Evolutionary conservation across 73 alveolate genomes (phyloP), one percentile per base, ranked within the genome.

Genomic region (Breviolum minutum): DNA sequence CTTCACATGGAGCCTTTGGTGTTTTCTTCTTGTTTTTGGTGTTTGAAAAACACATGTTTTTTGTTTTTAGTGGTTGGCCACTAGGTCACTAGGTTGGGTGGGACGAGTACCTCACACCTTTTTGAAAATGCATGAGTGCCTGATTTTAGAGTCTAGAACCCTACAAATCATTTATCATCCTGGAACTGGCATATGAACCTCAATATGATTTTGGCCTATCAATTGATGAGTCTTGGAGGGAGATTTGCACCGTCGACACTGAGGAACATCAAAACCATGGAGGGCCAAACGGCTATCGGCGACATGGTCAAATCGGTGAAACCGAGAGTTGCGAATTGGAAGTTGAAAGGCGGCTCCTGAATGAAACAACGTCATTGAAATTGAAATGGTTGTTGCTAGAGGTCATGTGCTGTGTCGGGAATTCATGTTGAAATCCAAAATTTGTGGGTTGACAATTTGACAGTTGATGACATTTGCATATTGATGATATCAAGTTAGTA

Each of bases 251-350:
- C 54, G 54, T 40, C 54, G 3, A 48, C 83, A 2, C 83, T 26
- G n/a, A 77, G 86, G 86, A 81, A 81, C 71, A 12, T 81, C 71
- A 40, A 54, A 81, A 81, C 90, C 90, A 81, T 81, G 90, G 90
- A 81, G 17, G 90, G 90, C 70, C 71, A 14, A 14, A 54, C 40
- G 90, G 90, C 68, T 17, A 81, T 81, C 17, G 48, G 29, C 24
- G 71, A 81, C 63, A 81, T 81, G 90, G 90, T 81, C 62, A 40
- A 17, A 69, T 12, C 70, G 7, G 69, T 40, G 70, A 54, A 40
- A 32, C 90, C 90, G 70, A 40, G 19, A 54, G 90, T 40, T 48
- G 10, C 5, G 20, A 9, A 29, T 40, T 81, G 90, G 90, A 69
- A 66, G 62, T 11, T 81, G 71, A 81, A 81, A 54, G 90, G 90